Evolutionary conservation across 139 green algal genomes (phyloP), one percentile per base, ranked within the genome.

Genomic region (Chlamydomonas applanata): DNA sequence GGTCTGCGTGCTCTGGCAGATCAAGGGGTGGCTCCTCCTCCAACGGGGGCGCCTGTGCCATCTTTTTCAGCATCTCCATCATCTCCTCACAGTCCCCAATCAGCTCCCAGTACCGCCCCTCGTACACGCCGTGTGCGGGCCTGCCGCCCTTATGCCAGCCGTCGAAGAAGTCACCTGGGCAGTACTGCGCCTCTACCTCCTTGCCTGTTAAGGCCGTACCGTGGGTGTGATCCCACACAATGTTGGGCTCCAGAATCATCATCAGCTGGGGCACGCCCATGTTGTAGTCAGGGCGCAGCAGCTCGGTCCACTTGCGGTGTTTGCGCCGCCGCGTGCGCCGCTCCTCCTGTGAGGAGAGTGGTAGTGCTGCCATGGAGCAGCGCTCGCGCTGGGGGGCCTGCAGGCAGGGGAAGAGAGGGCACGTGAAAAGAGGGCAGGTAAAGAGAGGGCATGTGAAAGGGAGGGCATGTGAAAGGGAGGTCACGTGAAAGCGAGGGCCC

Each of bases 31-130:
- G 82, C 75, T 89, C 80, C 35, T 87, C 78, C 63, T 80, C 33
- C 40, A 91, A 71, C 45, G 59, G 46, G 13, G 84, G 84, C 16
- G 75, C 84, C 25, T 77, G 64, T 19, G 34, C 22, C 75, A 91
- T 77, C 44, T 83, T 83, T 16, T 27, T 45, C 35, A 93, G 77
- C 76, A 85, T 81, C 7, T 77, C 72, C 30, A 73, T 67, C 76
- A 93, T 68, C 53, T 90, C 83, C 1, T 81, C 65, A 4, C 81
- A 33, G 62, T 89, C 82, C 4, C 71, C 83, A 24, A 93, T 71
- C 36, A 93, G 77, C 73, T 89, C 81, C 84, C 86, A 91, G 73
- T 93, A 93, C 53, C 69, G 88, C 64, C 88, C 88, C 75, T 93
- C 88, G 61, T 93, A 93, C 49, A 89, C 83, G 20, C 88, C 88